Percentiles rank a stretch among this genome's conserved stretches.
phyloP scores from a whole-genome alignment of 495 filamentous ascomycete species.

The Penicillium flavigenum region DNA sequence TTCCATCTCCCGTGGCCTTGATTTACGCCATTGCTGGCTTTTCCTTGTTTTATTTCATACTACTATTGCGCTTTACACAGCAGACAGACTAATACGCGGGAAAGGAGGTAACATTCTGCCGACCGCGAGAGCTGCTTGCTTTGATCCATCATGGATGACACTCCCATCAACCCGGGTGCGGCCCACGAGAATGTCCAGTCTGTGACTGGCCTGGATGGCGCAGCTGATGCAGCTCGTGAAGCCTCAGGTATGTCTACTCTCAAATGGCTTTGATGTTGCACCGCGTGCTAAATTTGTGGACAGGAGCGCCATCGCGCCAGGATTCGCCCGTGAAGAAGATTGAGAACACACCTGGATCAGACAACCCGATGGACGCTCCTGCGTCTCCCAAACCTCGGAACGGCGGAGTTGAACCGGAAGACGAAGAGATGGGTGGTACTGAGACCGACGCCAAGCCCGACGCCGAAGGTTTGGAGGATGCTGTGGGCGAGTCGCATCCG shows the following conservation, averaged over 20 bases:
- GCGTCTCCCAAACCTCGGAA: conserved; percentile 70
- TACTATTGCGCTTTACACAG: conserved; percentile 20
- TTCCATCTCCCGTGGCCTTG: conserved; percentile 20
- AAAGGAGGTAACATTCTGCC: conserved; percentile 38
- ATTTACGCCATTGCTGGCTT: neutral
- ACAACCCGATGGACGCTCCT: conserved; percentile 85
- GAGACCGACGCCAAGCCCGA: conserved; percentile 61
- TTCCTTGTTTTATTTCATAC: conserved; percentile 8
- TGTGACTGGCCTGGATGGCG: conserved; percentile 27
- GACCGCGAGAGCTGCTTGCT: conserved; percentile 36
- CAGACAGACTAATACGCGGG: conserved; percentile 20
- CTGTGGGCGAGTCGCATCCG: conserved; percentile 31
- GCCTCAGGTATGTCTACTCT: conserved; percentile 34
- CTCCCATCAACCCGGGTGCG: conserved; percentile 25
- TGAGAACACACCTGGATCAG: conserved; percentile 46
- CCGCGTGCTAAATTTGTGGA: conserved; percentile 22
- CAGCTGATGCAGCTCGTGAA: conserved; percentile 28
- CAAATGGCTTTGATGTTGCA: conserved; percentile 7
- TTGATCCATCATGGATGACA: conserved; percentile 43
- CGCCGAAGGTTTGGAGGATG: conserved; percentile 49
- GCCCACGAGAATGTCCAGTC: conserved; percentile 35
- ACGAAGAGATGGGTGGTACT: conserved; percentile 84
- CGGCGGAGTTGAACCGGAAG: conserved; percentile 61
- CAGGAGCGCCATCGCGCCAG: conserved; percentile 38
- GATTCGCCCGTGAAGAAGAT: conserved; percentile 29